Conservation (phyloP, 2,329 filamentous ascomycete genomes). For the Neofusicoccum parvum region DNA sequence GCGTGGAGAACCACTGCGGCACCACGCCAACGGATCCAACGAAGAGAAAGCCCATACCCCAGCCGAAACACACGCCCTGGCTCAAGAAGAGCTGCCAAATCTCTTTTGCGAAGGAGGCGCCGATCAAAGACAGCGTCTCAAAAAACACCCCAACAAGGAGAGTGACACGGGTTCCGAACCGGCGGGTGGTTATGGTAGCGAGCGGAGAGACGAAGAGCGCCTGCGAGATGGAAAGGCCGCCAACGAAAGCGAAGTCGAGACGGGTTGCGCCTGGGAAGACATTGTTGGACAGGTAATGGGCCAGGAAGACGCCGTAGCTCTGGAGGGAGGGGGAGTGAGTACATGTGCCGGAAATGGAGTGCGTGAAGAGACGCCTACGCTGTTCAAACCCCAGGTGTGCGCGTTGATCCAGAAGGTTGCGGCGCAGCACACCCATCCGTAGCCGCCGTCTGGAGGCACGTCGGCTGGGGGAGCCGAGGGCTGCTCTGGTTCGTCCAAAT, state of each 20-base stretch:
- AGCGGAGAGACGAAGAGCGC: slow-evolving; percentile 70
- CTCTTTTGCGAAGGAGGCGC: slow-evolving; percentile 66
- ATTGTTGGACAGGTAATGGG: slow-evolving; percentile 69
- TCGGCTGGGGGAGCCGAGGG: background rate
- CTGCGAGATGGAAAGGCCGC: slow-evolving; percentile 66
- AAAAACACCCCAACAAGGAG: slow-evolving; percentile 67
- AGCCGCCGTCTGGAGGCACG: slow-evolving; percentile 61
- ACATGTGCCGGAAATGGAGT: background rate
- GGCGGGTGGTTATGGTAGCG: slow-evolving; percentile 62
- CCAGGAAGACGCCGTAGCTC: slow-evolving; percentile 72
- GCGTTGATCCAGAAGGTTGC: slow-evolving; percentile 48
- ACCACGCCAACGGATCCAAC: slow-evolving; percentile 68
- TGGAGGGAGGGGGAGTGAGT: slow-evolving; percentile 35
- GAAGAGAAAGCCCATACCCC: slow-evolving; percentile 77
- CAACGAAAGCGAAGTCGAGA: slow-evolving; percentile 77
- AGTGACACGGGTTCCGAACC: slow-evolving; percentile 64
- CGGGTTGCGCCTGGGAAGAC: slow-evolving; percentile 64
- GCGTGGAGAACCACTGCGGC: slow-evolving; percentile 73
- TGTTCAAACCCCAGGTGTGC: slow-evolving; percentile 53
- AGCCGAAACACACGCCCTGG: slow-evolving; percentile 76
- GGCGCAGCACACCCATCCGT: slow-evolving; percentile 59
- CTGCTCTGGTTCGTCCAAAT: background rate
- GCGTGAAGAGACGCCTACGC: slow-evolving; percentile 26
- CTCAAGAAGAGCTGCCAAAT: slow-evolving; percentile 78
- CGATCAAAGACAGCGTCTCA: slow-evolving; percentile 66